These are phyloP conservation scores for Cercophora newfieldiana DNA, from an alignment of 495 filamentous ascomycete genomes.

Conservation along the genomic window DNA sequence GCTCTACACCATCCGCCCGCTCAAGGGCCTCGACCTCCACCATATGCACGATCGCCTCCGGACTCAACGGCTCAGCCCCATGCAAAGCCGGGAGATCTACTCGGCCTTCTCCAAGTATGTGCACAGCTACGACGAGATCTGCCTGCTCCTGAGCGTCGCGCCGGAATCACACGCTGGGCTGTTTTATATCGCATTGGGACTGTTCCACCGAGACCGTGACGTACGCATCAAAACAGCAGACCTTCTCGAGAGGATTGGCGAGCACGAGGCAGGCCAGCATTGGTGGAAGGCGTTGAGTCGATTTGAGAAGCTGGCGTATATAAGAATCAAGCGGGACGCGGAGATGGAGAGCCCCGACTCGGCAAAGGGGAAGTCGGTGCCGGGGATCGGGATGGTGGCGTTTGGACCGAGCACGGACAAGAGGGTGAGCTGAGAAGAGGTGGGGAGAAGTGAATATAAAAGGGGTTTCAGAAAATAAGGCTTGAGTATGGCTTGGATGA, in stretches of 20 bases:
- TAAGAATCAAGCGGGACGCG: conserved; percentile 65
- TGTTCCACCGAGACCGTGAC: conserved; percentile 86
- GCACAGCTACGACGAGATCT: conserved; percentile 82
- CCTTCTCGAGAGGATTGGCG: conserved; percentile 76
- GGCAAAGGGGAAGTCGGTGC: conserved; percentile 19
- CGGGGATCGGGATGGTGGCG: not conserved
- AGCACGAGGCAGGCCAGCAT: conserved; percentile 87
- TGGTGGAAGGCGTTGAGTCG: conserved; percentile 86
- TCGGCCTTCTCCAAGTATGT: conserved; percentile 73
- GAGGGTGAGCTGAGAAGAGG: conserved; percentile 17
- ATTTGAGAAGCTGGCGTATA: conserved; percentile 82
- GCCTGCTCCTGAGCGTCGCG: conserved; percentile 80
- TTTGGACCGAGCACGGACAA: conserved; percentile 11
- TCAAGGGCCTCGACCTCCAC: conserved; percentile 80
- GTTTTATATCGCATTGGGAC: conserved; percentile 86
- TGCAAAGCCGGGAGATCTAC: conserved; percentile 77
- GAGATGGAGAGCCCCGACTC: conserved; percentile 45
- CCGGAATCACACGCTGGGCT: conserved; percentile 86
- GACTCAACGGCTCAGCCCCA: conserved; percentile 67
- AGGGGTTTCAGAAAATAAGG: not conserved
- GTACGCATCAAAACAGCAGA: conserved; percentile 77
- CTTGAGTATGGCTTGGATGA: not conserved
- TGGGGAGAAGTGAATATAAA: not conserved
- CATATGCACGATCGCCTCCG: conserved; percentile 92
- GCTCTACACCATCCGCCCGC: conserved; percentile 66